Evolutionary conservation across 1,284 basidiomycete genomes (phyloP), one percentile per base, ranked within the genome.

Genomic region (Sporisorium sorghi): DNA sequence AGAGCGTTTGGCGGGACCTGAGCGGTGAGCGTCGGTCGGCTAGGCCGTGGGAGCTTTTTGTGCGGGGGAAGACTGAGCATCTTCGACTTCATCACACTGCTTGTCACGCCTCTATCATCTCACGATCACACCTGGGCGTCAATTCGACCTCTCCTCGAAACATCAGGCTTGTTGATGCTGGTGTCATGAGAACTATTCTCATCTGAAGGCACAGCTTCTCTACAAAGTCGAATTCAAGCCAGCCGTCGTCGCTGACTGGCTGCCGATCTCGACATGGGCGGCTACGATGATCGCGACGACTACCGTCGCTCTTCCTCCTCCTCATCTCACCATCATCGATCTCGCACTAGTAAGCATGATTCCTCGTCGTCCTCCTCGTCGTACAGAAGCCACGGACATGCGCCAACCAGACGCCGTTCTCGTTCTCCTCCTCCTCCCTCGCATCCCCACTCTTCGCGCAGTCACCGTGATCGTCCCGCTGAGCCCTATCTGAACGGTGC

Each of bases 291-390:
- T 12, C 58, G 57, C 46, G 56, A 68, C 55, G 64, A 64, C 32
- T 58, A 62, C 11, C 55, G 59, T 42, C 64, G 64, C 57, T 55
- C 59, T 12, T 35, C 47, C 19, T 35, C 51, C 33, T 55, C 65
- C 7, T 69, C 65, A n/a, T n/a, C n/a, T n/a, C n/a, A n/a, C 12
- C 61, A 56, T 33, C 58, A 57, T 46, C 61, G 62, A 44, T 70
- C 62, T 17, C 67, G 75, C 52, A 73, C 46, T 58, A 74, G 76
- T 77, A 77, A 77, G 76, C 76, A 74, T 72, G 61, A 70, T 43
- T 39, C 58, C 56, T 60, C 68, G 50, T 60, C 68, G 42, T 63
- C 58, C 43, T 63, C 58, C 39, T 62, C 58, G 32, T 59, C 66
- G 24, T 60, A 60, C 49, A 65, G 58, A 60, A 59, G 61, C 51